Evolutionary conservation across 2,329 filamentous ascomycete genomes (phyloP).

Genomic region (Pestalotiopsis sp.): DNA sequence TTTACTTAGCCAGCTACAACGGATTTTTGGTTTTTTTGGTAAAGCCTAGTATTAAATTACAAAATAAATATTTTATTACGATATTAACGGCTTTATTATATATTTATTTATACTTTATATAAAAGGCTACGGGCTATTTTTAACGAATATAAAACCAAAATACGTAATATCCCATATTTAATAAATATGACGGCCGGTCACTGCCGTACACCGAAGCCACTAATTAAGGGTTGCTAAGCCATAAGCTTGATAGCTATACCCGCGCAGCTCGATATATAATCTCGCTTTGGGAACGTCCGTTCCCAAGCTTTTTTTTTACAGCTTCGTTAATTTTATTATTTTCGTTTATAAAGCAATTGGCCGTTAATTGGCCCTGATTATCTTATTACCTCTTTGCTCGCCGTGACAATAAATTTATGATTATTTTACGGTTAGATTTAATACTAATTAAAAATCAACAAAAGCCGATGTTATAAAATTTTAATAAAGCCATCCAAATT

Average conservation of each 20-base stretch:
- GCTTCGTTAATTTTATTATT: too few relatives aligned
- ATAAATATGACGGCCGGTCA: too few relatives aligned
- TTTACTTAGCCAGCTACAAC: not conserved
- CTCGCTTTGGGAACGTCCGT: too few relatives aligned
- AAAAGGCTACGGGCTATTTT: not conserved
- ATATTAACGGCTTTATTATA: not conserved
- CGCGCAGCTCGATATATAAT: too few relatives aligned
- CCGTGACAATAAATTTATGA: too few relatives aligned
- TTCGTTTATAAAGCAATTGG: too few relatives aligned
- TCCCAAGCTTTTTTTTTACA: too few relatives aligned
- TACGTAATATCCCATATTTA: not conserved
- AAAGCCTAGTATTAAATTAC: not conserved
- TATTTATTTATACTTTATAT: slow-evolving; percentile 1
- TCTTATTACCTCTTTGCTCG: too few relatives aligned
- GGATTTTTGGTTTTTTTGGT: not conserved
- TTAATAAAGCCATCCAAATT: not conserved
- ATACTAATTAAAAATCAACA: not conserved
- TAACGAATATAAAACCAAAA: not conserved
- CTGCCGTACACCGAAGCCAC: too few relatives aligned
- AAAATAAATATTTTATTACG: not conserved
- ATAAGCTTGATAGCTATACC: too few relatives aligned
- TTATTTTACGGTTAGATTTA: not conserved
- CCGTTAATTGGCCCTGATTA: too few relatives aligned
- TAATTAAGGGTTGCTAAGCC: too few relatives aligned
- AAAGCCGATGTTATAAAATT: not conserved